Conservation (phyloP, 768 basidiomycete species). For the Rhodotorula diobovata region DNA sequence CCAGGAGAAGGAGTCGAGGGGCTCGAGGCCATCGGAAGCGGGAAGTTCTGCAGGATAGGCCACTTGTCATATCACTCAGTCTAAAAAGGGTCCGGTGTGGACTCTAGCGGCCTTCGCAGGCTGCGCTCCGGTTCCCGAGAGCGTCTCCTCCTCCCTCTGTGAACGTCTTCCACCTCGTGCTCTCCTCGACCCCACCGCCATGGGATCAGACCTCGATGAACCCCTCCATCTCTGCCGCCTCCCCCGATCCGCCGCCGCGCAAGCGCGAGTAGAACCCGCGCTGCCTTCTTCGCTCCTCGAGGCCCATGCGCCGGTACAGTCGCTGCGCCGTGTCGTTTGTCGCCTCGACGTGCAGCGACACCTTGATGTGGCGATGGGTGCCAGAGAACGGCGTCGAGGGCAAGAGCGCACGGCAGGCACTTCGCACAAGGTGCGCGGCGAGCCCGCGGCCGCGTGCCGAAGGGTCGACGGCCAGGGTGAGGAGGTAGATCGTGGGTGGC, state of each 20-base stretch:
- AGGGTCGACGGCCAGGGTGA: conserved; percentile 17
- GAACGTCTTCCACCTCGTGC: too few species aligned
- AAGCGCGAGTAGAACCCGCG: conserved; percentile 3
- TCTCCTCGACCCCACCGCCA: too few species aligned
- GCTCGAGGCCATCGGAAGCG: too few species aligned
- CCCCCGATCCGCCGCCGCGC: neutral
- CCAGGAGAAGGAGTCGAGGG: neutral
- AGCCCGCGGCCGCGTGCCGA: neutral
- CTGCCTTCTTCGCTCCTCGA: neutral
- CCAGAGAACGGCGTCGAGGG: neutral
- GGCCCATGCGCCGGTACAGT: conserved; percentile 7
- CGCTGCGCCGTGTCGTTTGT: neutral
- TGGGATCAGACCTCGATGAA: neutral
- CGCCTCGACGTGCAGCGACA: conserved; percentile 20
- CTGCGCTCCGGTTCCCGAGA: too few species aligned
- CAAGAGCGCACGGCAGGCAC: neutral
- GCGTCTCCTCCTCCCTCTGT: neutral
- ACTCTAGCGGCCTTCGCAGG: too few species aligned
- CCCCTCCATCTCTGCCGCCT: conserved; percentile 19
- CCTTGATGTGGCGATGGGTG: too few species aligned
- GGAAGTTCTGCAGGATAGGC: too few species aligned
- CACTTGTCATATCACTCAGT: too few species aligned
- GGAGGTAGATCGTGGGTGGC: neutral
- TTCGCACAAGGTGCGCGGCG: conserved; percentile 2
- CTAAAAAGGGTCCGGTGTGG: too few species aligned